Evolutionary conservation across 345 rosid species (phyloP), one percentile per base, ranked within the genome.

Genomic region (Lumnitzera racemosa): DNA sequence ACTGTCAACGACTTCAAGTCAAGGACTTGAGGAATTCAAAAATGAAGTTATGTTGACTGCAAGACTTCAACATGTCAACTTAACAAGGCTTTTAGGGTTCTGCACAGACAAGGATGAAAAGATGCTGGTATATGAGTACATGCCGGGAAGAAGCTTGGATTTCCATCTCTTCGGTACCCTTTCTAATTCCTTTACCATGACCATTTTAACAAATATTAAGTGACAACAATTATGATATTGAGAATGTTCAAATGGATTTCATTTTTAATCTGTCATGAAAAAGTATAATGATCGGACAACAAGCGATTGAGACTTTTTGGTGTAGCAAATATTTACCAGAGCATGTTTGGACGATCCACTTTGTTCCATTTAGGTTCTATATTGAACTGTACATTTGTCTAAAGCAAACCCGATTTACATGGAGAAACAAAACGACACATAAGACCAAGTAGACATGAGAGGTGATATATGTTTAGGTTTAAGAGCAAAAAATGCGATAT

Each of bases 1-100:
- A 53, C 74, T 80, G 5, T 74, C 81, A 11, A 64, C 25, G 49
- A 58, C 76, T 11, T 80, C 81, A 2, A 51, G 57, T 31, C 81
- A 80, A 66, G 81, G 83, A 15, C 53, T 53, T 0, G 72, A 62
- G 65, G 80, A 79, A 61, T 76, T 76, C 61, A 16, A 53, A 53
- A 72, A 75, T 12, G 83, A 75, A 64, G 75, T 78, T 63, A 25
- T 56, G 27, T 66, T 79, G n/a, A 68, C 78, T 1, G 72, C 80
- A 29, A 68, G 64, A 41, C 72, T 79, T 56, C 83, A 76, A 46
- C 83, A 79, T 52, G 72, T 76, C 25, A 79, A 79, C 73, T 66
- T 76, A 2, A 67, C 70, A 2, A 52, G 62, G 13, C 66, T 76
- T 46, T 47, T 73, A n/a, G 80, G 83, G 47, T 62, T 59, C 61